These are phyloP conservation scores for Tylopilus sp. DNA, from an alignment of 768 basidiomycete species.

Conservation along the genomic window DNA sequence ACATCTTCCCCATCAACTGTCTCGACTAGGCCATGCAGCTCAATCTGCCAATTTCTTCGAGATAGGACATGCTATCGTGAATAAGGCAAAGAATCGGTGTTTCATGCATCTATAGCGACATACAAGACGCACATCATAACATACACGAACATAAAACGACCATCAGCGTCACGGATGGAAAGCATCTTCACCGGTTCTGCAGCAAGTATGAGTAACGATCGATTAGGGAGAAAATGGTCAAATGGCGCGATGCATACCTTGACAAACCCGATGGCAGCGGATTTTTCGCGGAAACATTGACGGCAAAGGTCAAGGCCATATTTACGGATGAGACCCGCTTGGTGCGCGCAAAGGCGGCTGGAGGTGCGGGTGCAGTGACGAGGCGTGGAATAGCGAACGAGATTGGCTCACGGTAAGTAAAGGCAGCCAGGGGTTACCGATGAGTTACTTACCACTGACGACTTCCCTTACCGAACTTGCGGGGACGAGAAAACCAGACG, in stretches of 20 bases:
- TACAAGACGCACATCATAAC: slow-evolving; percentile 12
- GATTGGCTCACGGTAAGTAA: neutral
- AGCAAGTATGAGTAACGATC: neutral
- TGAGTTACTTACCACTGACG: slow-evolving; percentile 79
- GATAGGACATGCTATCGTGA: no score
- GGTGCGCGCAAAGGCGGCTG: slow-evolving; percentile 95
- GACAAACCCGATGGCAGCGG: slow-evolving; percentile 87
- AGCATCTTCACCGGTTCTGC: slow-evolving; percentile 45
- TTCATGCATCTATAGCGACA: slow-evolving; percentile 10
- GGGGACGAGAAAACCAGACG: slow-evolving; percentile 95
- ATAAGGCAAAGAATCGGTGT: no score
- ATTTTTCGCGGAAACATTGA: slow-evolving; percentile 98
- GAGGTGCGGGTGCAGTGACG: neutral
- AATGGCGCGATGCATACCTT: slow-evolving; percentile 73
- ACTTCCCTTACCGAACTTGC: slow-evolving; percentile 93
- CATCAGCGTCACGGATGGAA: neutral
- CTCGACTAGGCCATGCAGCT: neutral
- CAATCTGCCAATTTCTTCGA: no score
- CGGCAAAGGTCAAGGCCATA: slow-evolving; percentile 97
- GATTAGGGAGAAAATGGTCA: neutral
- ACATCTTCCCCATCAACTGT: no score
- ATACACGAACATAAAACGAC: neutral
- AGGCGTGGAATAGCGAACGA: neutral
- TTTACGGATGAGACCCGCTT: slow-evolving; percentile 96
- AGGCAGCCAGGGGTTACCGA: neutral